phyloP scores from a whole-genome alignment of 257 asterid genomes.

The Cordia subcordata region DNA sequence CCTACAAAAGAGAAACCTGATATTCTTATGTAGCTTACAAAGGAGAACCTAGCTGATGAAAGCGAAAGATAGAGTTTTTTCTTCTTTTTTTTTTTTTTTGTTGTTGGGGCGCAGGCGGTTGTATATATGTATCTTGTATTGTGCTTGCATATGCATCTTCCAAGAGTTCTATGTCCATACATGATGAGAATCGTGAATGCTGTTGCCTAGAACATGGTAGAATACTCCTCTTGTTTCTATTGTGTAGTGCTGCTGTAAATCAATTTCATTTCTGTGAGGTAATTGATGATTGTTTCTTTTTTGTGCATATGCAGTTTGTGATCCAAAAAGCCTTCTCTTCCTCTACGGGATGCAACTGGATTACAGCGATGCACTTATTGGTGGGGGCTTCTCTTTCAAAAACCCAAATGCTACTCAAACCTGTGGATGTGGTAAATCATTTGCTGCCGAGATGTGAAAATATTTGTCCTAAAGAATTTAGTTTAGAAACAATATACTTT shows the following conservation, averaged over 20 bases:
- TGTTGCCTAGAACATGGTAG: no score
- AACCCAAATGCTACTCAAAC: constrained; percentile 93
- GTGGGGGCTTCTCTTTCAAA: constrained; percentile 89
- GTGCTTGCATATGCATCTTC: no score
- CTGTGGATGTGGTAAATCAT: constrained; percentile 94
- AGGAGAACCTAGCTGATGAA: no score
- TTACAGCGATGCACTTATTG: constrained; percentile 92
- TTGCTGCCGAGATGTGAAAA: constrained; percentile 67
- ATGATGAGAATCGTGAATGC: background rate
- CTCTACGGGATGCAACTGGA: constrained; percentile 86
- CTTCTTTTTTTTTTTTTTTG: no score
- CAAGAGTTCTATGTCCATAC: no score
- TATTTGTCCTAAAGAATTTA: constrained; percentile 3
- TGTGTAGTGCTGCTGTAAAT: no score
- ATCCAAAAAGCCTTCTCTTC: constrained; percentile 90
- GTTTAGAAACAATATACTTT: background rate
- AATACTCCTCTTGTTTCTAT: no score
- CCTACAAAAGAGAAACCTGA: no score
- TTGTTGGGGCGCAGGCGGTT: no score
- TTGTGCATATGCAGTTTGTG: constrained; percentile 58
- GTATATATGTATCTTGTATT: no score
- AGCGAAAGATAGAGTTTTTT: no score
- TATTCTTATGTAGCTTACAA: no score
- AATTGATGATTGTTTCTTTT: constrained; percentile 7
- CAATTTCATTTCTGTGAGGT: background rate